Percentiles rank a stretch among this genome's conserved stretches.
Conservation (phyloP, 2,329 filamentous ascomycete genomes). For the Fusarium multiceps region DNA sequence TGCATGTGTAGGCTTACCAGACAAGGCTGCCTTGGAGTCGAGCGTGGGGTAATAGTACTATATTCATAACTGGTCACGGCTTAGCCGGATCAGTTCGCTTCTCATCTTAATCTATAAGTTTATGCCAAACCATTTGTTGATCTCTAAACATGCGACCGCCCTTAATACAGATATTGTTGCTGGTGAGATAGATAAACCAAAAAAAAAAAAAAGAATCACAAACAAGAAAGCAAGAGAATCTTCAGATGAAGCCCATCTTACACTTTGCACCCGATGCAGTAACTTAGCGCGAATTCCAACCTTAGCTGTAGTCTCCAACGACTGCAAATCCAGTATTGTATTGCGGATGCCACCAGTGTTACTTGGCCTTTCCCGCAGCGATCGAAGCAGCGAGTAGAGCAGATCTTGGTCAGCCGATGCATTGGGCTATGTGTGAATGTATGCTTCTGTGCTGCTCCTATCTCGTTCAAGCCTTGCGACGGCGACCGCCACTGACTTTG, state of each 20-base stretch:
- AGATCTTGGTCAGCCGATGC: background rate
- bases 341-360: background rate
- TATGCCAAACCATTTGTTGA: constrained; percentile 17
- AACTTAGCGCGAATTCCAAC: background rate
- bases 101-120: constrained; percentile 36
- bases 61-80: constrained; percentile 27
- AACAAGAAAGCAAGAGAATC: background rate
- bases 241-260: background rate
- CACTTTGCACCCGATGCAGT: background rate
- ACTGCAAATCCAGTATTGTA: background rate
- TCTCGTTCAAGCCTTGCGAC: constrained; percentile 47
- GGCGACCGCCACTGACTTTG: constrained; percentile 34
- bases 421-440: background rate
- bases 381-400: background rate
- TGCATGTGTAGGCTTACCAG: constrained; percentile 39
- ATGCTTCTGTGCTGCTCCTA: background rate
- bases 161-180: background rate
- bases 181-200: background rate
- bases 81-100: constrained; percentile 25
- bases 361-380: background rate
- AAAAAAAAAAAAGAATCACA: background rate
- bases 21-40: constrained; percentile 33
- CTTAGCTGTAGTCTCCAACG: background rate
- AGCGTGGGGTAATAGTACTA: constrained; percentile 43
- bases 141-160: constrained; percentile 1